phyloP scores from a whole-genome alignment of 768 basidiomycete species.

The Tephrocybe sp. region DNA sequence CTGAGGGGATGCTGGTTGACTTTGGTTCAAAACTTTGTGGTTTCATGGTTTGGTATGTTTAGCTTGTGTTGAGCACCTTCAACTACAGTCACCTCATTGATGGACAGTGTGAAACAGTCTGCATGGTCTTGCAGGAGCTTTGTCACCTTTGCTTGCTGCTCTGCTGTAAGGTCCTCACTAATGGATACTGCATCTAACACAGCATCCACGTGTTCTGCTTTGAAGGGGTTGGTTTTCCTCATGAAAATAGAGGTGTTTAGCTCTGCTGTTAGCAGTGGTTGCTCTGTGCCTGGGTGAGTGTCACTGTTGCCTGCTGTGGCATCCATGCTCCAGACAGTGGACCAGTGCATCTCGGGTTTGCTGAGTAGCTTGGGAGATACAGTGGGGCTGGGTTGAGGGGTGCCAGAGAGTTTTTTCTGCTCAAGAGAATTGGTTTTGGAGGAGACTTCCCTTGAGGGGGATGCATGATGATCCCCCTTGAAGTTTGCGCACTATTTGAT shows the following conservation, averaged over 20 bases:
- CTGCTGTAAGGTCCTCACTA: conserved; percentile 27
- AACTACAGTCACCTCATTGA: too few relatives aligned
- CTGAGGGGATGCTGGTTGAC: too few relatives aligned
- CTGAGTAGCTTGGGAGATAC: background rate
- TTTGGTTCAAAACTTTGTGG: too few relatives aligned
- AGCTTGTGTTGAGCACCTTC: conserved; percentile 34
- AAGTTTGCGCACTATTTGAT: conserved; percentile 17
- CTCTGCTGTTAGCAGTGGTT: too few relatives aligned
- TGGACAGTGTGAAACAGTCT: conserved; percentile 32
- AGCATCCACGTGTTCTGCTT: conserved; percentile 17
- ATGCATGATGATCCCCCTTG: too few relatives aligned
- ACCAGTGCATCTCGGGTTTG: background rate
- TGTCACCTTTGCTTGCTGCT: conserved; percentile 8
- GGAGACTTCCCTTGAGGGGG: too few relatives aligned
- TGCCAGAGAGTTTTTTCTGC: background rate
- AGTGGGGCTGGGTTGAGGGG: background rate
- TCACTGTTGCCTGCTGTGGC: background rate
- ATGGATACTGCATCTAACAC: conserved; percentile 23
- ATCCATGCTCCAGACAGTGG: conserved; percentile 10
- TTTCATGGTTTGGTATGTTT: conserved; percentile 31
- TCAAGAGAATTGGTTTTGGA: too few relatives aligned
- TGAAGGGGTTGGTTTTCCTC: conserved; percentile 23
- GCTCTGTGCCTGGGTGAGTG: too few relatives aligned
- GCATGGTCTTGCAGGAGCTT: conserved; percentile 28
- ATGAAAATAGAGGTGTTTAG: conserved; percentile 18